Conservation (phyloP, 305 asterid genomes). For the Rubia peregrina region DNA sequence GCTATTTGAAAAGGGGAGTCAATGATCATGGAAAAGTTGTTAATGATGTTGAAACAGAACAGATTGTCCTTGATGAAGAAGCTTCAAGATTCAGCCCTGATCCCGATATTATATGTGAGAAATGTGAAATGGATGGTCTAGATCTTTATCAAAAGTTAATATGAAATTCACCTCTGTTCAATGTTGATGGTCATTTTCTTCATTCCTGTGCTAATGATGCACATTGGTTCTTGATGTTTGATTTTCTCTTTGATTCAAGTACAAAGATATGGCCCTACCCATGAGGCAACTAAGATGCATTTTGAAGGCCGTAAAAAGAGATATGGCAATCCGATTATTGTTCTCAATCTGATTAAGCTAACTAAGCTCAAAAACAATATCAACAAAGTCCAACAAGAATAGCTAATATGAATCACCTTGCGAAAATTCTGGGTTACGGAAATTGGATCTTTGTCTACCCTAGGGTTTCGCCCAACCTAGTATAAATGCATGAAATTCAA, state of each 20-base stretch:
- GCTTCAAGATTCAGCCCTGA: slow-evolving; percentile 99
- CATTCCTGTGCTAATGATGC: slow-evolving; percentile 3
- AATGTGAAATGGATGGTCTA: background rate
- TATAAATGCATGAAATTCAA: too few species aligned
- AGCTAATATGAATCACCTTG: too few species aligned
- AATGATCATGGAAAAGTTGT: slow-evolving; percentile 98
- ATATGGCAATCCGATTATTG: slow-evolving; percentile 92
- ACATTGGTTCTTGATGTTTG: slow-evolving; percentile 8
- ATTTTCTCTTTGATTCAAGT: slow-evolving; percentile 39
- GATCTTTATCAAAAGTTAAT: background rate
- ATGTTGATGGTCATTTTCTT: slow-evolving; percentile 5
- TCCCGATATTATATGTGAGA: slow-evolving; percentile 94
- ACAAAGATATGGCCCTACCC: slow-evolving; percentile 99
- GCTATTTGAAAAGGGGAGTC: slow-evolving; percentile 95
- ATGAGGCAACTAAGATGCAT: slow-evolving; percentile 89
- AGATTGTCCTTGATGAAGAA: slow-evolving; percentile 91
- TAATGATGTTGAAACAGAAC: slow-evolving; percentile 98
- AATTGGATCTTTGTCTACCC: too few species aligned
- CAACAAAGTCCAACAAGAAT: too few species aligned
- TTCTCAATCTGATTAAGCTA: slow-evolving; percentile 93
- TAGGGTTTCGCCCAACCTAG: too few species aligned
- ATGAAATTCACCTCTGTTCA: slow-evolving; percentile 14
- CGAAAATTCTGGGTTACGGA: too few species aligned
- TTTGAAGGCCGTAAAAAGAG: slow-evolving; percentile 88
- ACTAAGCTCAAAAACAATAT: too few species aligned